These are phyloP conservation scores for Moniliophthora roreri DNA, from an alignment of 1,284 basidiomycete genomes.

Conservation along the genomic window DNA sequence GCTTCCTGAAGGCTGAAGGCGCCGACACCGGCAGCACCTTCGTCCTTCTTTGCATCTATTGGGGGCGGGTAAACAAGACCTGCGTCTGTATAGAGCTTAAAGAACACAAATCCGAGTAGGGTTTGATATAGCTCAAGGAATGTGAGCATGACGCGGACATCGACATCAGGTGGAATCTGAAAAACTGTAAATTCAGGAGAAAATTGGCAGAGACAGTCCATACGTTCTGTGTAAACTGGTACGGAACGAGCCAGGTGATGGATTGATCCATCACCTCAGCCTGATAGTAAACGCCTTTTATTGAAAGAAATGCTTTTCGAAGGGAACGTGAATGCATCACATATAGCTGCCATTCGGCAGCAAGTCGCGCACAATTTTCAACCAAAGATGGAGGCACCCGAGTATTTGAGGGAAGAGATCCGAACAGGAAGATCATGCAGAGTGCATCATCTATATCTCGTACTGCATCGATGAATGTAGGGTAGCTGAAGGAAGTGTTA, in stretches of 20 bases:
- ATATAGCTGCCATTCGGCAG: conserved; percentile 94
- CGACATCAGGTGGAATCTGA: conserved; percentile 92
- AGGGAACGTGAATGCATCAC: conserved; percentile 88
- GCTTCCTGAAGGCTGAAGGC: conserved; percentile 82
- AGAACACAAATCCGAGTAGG: conserved; percentile 92
- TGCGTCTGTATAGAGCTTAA: conserved; percentile 95
- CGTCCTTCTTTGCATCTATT: conserved; percentile 83
- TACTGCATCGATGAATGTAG: conserved; percentile 94
- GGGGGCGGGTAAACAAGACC: conserved; percentile 95
- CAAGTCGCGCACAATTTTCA: conserved; percentile 87
- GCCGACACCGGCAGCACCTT: conserved; percentile 86
- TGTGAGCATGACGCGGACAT: conserved; percentile 97
- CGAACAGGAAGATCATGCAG: conserved; percentile 93
- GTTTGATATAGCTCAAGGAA: conserved; percentile 99
- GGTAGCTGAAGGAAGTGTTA: conserved; percentile 87
- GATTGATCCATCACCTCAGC: conserved; percentile 92
- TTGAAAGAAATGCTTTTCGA: conserved; percentile 93
- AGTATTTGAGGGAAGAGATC: conserved; percentile 82
- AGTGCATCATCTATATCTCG: conserved; percentile 98
- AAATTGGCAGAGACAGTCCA: conserved; percentile 22
- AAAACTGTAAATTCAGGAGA: conserved; percentile 14
- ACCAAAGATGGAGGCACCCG: conserved; percentile 84
- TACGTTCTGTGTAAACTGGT: conserved; percentile 96
- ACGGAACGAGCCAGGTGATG: conserved; percentile 96
- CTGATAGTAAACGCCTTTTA: conserved; percentile 99